phyloP scores from a whole-genome alignment of 192 early-diverging fungal species.

The Coemansia umbellata region DNA sequence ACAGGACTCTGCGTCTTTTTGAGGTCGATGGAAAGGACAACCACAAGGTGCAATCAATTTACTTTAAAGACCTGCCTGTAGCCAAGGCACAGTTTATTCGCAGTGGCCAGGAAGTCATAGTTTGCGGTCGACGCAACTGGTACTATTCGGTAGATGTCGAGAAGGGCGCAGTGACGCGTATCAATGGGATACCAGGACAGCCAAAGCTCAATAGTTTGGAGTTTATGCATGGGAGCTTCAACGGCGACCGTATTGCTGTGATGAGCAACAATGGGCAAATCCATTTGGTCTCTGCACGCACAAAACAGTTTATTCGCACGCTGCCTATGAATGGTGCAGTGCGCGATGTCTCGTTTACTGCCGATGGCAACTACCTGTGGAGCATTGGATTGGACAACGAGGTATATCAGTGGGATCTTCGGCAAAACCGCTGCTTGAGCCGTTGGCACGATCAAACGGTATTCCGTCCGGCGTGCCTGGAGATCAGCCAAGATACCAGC shows the following conservation, averaged over 20 bases:
- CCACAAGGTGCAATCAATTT: constrained; percentile 85
- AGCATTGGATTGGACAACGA: constrained; percentile 78
- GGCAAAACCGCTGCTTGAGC: constrained; percentile 66
- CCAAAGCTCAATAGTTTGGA: constrained; percentile 68
- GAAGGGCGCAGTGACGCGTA: constrained; percentile 63
- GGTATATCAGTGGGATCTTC: constrained; percentile 88
- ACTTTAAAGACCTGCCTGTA: constrained; percentile 86
- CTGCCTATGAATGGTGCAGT: constrained; percentile 89
- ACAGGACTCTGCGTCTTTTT: constrained; percentile 84
- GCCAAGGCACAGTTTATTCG: constrained; percentile 70
- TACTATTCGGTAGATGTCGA: constrained; percentile 88
- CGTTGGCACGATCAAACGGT: constrained; percentile 79
- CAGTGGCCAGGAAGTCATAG: constrained; percentile 69
- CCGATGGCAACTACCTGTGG: constrained; percentile 73
- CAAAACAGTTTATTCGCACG: constrained; percentile 86
- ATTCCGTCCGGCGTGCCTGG: constrained; percentile 69
- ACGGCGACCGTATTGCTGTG: constrained; percentile 74
- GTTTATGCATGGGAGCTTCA: constrained; percentile 63
- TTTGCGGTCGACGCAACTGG: constrained; percentile 71
- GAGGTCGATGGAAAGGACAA: constrained; percentile 91
- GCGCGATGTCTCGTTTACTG: constrained; percentile 68
- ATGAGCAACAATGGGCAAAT: constrained; percentile 78
- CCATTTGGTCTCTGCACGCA: constrained; percentile 66
- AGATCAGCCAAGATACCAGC: constrained; percentile 66
- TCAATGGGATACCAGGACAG: constrained; percentile 68